phyloP scores from a whole-genome alignment of 805 yeast genomes.

The Ogataea trehaloabstinens region DNA sequence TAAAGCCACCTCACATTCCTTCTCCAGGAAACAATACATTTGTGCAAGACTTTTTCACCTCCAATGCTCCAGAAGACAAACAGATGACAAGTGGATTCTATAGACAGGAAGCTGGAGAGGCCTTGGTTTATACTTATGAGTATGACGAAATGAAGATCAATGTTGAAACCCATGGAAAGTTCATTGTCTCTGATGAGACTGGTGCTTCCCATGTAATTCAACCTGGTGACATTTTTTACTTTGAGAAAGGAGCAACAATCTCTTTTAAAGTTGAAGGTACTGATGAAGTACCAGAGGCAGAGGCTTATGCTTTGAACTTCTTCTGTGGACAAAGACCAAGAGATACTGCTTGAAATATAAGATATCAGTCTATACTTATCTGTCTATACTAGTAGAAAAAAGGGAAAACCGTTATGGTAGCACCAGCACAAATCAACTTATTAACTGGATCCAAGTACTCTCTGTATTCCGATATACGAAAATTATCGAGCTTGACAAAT shows the following conservation, averaged over 20 bases:
- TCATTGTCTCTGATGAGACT: slow-evolving; percentile 59
- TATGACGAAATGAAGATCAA: slow-evolving; percentile 71
- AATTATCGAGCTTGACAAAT: slow-evolving; percentile 3
- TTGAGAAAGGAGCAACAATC: slow-evolving; percentile 66
- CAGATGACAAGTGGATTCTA: slow-evolving; percentile 69
- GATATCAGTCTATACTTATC: not conserved
- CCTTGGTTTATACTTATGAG: slow-evolving; percentile 62
- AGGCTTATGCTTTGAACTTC: slow-evolving; percentile 63
- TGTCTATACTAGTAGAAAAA: slow-evolving; percentile 2
- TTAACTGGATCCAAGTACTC: slow-evolving; percentile 6
- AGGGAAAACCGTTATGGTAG: slow-evolving; percentile 4
- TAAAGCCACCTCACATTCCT: slow-evolving; percentile 58
- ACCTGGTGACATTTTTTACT: slow-evolving; percentile 68
- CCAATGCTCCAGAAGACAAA: slow-evolving; percentile 58
- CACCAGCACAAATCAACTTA: slow-evolving; percentile 8
- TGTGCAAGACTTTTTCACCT: slow-evolving; percentile 62
- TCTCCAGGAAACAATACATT: slow-evolving; percentile 68
- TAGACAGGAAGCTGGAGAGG: slow-evolving; percentile 65
- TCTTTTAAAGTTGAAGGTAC: slow-evolving; percentile 52
- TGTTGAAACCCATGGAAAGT: slow-evolving; percentile 66
- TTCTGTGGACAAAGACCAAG: slow-evolving; percentile 59
- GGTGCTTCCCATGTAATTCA: slow-evolving; percentile 55
- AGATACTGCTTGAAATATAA: slow-evolving; percentile 28
- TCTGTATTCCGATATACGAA: slow-evolving; percentile 3
- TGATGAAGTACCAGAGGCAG: slow-evolving; percentile 28